Evolutionary conservation across 2,329 filamentous ascomycete genomes (phyloP), one percentile per base, ranked within the genome.

Genomic region (Nothophaeocryptopus gaeumannii): DNA sequence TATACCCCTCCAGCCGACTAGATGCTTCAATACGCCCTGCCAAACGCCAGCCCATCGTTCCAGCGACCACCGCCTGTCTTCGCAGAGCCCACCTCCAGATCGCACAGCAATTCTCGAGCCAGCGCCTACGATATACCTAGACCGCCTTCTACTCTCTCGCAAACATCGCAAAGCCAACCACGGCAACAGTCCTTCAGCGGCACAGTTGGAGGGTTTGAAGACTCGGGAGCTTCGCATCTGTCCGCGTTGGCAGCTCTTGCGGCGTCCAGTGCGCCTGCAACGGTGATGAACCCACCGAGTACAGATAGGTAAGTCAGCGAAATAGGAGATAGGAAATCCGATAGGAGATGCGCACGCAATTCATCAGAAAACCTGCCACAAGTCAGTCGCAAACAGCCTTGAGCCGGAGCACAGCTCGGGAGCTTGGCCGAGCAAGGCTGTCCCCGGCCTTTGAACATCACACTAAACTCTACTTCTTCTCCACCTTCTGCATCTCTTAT

Each of bases 141-240:
- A 39, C 76, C 76, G 20, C 77, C 78, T 4, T 79, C 79, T 42
- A 75, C 76, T 29, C 74, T 73, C 47, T 76, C 76, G 12, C 72
- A 69, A 69, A 70, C 74, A 66, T 69, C 83, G 26, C 44, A 37
- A 14, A 32, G 38, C 15, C 38, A 50, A 31, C 14, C n/a, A 5
- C 45, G 50, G 31, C 53, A 49, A 15, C 10, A 37, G 20, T 56
- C 53, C 10, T 50, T 49, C 34, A 47, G 51, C 26, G 42, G 54
- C 13, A 42, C 29, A 12, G 14, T 13, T 32, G 41, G 8, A 40
- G 47, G 31, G 26, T 14, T 29, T 44, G 43, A 7, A 42, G 52
- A 36, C 26, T 47, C 44, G 41, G 38, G 36, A 34, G 44, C 47
- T 72, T 82, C 59, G 26, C 44, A 46, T 14, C 44, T 63, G 36